Evolutionary conservation across 331 rosid species (phyloP).

Genomic region (Quercus phellos): DNA sequence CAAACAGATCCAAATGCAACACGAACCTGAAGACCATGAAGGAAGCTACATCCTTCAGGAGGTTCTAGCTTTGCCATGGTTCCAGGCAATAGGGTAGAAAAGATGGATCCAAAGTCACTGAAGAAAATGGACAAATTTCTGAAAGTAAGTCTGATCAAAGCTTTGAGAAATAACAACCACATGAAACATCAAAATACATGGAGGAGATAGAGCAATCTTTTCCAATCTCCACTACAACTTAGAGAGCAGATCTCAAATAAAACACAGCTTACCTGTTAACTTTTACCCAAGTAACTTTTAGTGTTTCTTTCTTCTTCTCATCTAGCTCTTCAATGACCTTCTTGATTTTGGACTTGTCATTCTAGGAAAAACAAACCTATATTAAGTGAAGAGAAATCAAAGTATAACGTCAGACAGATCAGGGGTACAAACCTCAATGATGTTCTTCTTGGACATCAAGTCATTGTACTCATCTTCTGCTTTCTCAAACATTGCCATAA

Average conservation of each 20-base stretch:
- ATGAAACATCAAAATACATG: background rate
- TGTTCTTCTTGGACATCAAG: constrained; percentile 86
- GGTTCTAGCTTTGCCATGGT: constrained; percentile 95
- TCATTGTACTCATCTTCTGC: constrained; percentile 98
- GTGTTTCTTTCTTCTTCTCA: constrained; percentile 97
- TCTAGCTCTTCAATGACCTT: constrained; percentile 96
- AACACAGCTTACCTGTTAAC: constrained; percentile 58
- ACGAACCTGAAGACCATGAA: constrained; percentile 95
- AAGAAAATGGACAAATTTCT: constrained; percentile 5
- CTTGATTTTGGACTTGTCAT: constrained; percentile 92
- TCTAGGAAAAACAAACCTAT: constrained; percentile 41
- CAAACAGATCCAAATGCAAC: constrained; percentile 97
- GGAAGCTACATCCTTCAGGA: constrained; percentile 88
- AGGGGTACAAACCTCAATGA: constrained; percentile 70
- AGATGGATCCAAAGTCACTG: constrained; percentile 96
- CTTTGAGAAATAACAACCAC: background rate
- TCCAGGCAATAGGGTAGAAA: constrained; percentile 92
- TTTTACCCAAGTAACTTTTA: constrained; percentile 89
- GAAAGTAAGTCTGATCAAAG: constrained; percentile 1
- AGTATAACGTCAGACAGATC: constrained; percentile 11
- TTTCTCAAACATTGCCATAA: constrained; percentile 99
- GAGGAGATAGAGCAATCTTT: background rate
- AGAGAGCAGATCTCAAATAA: constrained; percentile 8
- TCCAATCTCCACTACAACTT: background rate
- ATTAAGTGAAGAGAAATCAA: constrained; percentile 27